phyloP scores from a whole-genome alignment of 441 rosid genomes.

The Mallotus japonicus region DNA sequence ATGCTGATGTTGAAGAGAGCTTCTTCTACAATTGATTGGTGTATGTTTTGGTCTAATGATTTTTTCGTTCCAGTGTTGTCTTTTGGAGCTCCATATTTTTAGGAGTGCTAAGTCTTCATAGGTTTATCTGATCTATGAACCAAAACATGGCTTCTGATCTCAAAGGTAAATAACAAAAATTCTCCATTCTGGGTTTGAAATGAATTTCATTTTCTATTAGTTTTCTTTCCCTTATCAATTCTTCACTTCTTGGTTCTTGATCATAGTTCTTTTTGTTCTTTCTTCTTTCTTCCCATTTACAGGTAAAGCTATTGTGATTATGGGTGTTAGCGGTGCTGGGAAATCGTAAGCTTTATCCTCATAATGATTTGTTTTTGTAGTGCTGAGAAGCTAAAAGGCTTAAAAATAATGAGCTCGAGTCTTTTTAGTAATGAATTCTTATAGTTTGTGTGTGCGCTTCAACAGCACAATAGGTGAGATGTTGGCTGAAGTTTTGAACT shows the following conservation, averaged over 20 bases:
- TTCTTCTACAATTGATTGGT: neutral
- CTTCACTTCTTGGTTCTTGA: neutral
- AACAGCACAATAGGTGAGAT: slow-evolving; percentile 61
- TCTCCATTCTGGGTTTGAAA: neutral
- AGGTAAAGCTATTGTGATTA: slow-evolving; percentile 58
- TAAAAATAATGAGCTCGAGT: neutral
- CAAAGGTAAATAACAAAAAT: too few species aligned
- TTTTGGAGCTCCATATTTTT: slow-evolving; percentile 5
- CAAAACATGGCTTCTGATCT: neutral
- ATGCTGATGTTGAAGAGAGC: neutral
- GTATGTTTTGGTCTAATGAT: neutral
- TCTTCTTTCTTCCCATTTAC: neutral
- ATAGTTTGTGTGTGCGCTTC: neutral
- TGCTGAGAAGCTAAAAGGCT: neutral
- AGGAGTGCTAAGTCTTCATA: neutral
- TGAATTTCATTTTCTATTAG: neutral
- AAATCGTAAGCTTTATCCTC: slow-evolving; percentile 55
- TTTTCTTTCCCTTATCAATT: neutral
- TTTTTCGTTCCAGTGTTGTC: too few species aligned
- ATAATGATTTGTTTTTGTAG: neutral
- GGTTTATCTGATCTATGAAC: slow-evolving; percentile 1
- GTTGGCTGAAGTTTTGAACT: slow-evolving; percentile 52
- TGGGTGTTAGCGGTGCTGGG: slow-evolving; percentile 86
- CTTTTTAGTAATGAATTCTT: neutral
- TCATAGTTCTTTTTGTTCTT: neutral